Evolutionary conservation across 371 early-diverging fungal species (phyloP), one percentile per base, ranked within the genome.

Genomic region (Paramicrosporidium saccamoebae): DNA sequence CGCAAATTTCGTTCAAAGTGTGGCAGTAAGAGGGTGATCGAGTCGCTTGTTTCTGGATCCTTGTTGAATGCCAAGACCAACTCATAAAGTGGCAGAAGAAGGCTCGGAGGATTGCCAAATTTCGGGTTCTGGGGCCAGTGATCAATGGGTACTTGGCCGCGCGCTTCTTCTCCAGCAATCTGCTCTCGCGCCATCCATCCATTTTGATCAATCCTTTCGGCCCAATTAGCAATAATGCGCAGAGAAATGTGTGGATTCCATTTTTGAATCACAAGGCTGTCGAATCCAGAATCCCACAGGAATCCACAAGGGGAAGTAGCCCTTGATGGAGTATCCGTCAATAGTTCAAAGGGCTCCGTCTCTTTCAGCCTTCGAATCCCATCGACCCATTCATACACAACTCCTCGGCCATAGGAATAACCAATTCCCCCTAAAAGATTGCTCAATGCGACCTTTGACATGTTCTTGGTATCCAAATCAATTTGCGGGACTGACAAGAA

Each of bases 171-270:
- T 6, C 90, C 90, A 5, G 82, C 39, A 24, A 84, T 84, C 38
- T 84, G 81, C 33, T 88, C 86, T 10, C 86, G 53, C 3, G 66
- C 77, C 13, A 84, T 58, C 90, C 90, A 88, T 0, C 90, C 90
- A 19, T 64, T 46, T 10, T 44, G 46, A 26, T 82, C 78, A 36
- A 79, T 77, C 26, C 61, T 37, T 7, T 45, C 31, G 14, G 55
- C 46, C 90, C 86, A 88, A 31, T 58, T 56, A 16, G 51, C 46
- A 18, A 84, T 48, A 7, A 82, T 56, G 15, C 73, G 67, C 16
- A 77, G 27, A 31, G 60, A 64, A 4, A 86, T 43, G 29, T 73
- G 75, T 25, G 58, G 63, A 30, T 88, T 81, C 72, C 75, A 88
- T 25, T 52, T 51, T 0, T 69, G 65, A 25, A 88, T 50, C 8